Conservation (phyloP, 129 eudicot species). For the Lactuca saligna region DNA sequence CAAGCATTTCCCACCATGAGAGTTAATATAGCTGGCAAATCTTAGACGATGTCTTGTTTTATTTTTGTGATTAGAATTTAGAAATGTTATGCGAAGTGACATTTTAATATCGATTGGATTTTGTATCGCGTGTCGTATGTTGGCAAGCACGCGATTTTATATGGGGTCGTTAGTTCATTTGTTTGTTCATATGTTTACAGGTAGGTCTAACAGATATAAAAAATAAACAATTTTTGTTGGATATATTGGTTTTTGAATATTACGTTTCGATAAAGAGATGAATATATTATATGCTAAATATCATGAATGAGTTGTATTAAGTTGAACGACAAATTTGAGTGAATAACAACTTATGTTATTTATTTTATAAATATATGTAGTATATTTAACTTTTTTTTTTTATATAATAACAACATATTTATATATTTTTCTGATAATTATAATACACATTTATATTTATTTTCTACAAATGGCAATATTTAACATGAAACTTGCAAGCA, state of each 20-base stretch:
- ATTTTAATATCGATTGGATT: constrained; percentile 12
- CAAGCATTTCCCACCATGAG: constrained; percentile 20
- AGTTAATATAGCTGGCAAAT: constrained; percentile 25
- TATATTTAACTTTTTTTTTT: too few species aligned
- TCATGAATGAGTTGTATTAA: neutral
- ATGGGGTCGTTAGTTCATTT: constrained; percentile 3
- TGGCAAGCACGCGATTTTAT: neutral
- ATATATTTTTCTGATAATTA: too few species aligned
- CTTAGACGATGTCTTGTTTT: constrained; percentile 18
- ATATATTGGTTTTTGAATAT: neutral
- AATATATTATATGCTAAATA: neutral
- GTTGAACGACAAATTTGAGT: neutral
- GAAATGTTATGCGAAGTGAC: neutral
- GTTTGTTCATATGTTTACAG: neutral
- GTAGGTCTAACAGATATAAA: neutral
- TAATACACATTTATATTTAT: too few species aligned
- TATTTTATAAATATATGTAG: too few species aligned
- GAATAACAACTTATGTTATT: too few species aligned
- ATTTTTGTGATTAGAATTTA: neutral
- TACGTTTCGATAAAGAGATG: neutral
- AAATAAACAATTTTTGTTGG: neutral
- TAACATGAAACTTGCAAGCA: too few species aligned
- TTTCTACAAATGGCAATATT: too few species aligned
- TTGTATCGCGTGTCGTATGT: constrained; percentile 21
- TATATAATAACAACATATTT: too few species aligned